Percentiles rank a stretch among this genome's conserved stretches.
Evolutionary conservation across 1,139 yeast genomes (phyloP).

Genomic region (Nakaseomyces nivariensis): DNA sequence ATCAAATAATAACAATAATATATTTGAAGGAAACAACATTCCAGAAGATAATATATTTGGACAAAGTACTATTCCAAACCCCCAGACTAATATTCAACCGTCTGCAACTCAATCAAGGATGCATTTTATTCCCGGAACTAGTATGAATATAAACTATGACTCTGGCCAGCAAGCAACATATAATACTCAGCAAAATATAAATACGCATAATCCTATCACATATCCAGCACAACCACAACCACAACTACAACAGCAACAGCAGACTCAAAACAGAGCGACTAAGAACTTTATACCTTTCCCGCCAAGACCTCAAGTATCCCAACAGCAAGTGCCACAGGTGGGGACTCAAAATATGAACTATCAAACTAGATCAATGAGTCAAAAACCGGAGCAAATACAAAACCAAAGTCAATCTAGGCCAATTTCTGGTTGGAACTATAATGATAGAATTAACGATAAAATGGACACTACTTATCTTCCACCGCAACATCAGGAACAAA

Average conservation of each 20-base stretch:
- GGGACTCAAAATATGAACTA: neutral
- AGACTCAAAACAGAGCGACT: neutral
- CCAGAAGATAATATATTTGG: neutral
- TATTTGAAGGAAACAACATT: neutral
- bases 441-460: neutral
- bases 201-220: neutral
- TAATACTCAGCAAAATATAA: constrained; percentile 2
- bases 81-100: neutral
- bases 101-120: neutral
- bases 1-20: neutral
- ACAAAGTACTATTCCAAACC: neutral
- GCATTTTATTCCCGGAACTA: neutral
- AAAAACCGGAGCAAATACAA: neutral
- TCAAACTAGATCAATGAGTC: neutral
- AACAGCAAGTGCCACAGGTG: constrained; percentile 1
- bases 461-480: neutral
- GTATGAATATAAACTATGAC: constrained; percentile 3
- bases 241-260: constrained; percentile 8
- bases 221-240: constrained; percentile 8
- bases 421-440: neutral
- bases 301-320: constrained; percentile 1
- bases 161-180: constrained; percentile 6
- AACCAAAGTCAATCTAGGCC: neutral
- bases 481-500: neutral
- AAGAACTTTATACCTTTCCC: constrained; percentile 1